Evolutionary conservation across 2,329 filamentous ascomycete genomes (phyloP), one percentile per base, ranked within the genome.

Genomic region (Cytospora piceicola): DNA sequence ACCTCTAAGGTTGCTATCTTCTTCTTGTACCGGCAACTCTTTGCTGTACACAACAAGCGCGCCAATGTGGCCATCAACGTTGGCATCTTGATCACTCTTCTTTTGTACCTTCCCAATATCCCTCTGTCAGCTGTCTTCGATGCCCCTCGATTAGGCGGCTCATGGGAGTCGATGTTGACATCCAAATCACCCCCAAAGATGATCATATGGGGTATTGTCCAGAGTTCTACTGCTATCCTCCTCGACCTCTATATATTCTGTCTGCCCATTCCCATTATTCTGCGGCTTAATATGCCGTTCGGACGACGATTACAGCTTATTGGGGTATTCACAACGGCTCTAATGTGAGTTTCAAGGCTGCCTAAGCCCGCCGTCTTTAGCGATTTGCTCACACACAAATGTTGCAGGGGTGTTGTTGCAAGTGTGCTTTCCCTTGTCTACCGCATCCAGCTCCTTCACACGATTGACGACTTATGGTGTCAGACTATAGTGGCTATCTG

Each of bases 201-300:
- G 30, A n/a, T 57, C 54, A 17, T 36, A 32, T 51, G 5, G 15
- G 11, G 14, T 9, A 51, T 51, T 17, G 39, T 51, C 39, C 17
- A n/a, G 42, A 29, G 24, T 15, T 6, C 39, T 34, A 14, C 17
- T 14, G 15, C 34, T 9, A 59, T 29, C 4, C 5, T 59, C 2
- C 39, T 59, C 11, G 57, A 59, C 24, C 9, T 59, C 20, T 59
- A 51, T 20, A 29, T 59, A 15, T 59, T 59, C 27, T 20, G 51
- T 32, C 27, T 59, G 4, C 57, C 57, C n/a, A 6, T 59, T 11
- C 22, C 39, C 3, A 51, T 30, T 17, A 20, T 59, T 11, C 2
- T 17, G 3, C 24, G n/a, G 3, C 57, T 59, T 7, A 20, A 59
- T 6, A 51, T 59, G 39, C 42, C 57, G 14, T 27, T 34, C 4